Conservation (phyloP, 257 asterid genomes). For the Lavandula angustifolia region DNA sequence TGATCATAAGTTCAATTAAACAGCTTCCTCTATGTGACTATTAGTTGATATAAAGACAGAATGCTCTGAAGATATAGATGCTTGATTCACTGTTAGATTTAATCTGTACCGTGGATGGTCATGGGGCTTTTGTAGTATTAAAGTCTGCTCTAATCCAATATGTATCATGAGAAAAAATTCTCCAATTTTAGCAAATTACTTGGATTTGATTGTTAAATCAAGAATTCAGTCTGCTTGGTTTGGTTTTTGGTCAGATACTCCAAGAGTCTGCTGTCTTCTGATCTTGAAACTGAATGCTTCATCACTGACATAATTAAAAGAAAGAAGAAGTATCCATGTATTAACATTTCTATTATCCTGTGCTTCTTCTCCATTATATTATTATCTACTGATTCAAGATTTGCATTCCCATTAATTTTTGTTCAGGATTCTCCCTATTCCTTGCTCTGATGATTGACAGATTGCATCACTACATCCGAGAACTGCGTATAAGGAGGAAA, state of each 20-base stretch:
- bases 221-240: not conserved
- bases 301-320: not conserved
- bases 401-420: constrained; percentile 11
- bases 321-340: not conserved
- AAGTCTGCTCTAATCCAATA: not conserved
- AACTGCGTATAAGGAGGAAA: constrained; percentile 76
- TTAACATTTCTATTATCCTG: not conserved
- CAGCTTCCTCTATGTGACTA: not conserved
- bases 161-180: not conserved
- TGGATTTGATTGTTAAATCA: not conserved
- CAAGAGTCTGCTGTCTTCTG: not conserved
- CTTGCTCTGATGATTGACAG: constrained; percentile 82
- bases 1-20: not conserved
- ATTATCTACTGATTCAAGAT: not conserved
- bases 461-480: constrained; percentile 82
- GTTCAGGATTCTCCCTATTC: constrained; percentile 78
- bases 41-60: constrained; percentile 17
- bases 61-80: constrained; percentile 3
- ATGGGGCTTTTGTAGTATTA: not conserved
- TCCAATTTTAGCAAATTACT: constrained; percentile 13
- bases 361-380: not conserved
- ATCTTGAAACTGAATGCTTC: not conserved
- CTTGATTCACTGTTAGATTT: not conserved
- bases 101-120: not conserved
- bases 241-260: no score